A percentile compares a stretch with the other conserved stretches of the same genome.
Conservation (phyloP, 225 moss, liverwort and hornwort species). For the Physcomitrium patens region DNA sequence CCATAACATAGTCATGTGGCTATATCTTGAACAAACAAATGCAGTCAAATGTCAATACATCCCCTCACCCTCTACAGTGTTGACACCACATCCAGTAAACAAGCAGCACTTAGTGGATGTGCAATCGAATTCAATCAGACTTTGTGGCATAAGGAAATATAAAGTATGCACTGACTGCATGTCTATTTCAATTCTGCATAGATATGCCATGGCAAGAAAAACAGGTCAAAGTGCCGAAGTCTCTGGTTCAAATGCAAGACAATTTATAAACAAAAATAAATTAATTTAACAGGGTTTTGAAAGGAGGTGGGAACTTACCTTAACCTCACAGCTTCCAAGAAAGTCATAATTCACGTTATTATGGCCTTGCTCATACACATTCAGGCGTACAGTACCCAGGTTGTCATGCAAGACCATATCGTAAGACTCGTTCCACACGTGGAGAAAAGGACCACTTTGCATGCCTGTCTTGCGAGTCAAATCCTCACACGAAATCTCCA, state of each 20-base stretch:
- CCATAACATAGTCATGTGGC: slow-evolving; percentile 2
- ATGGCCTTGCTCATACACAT: slow-evolving; percentile 73
- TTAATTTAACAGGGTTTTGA: not conserved
- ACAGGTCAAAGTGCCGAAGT: not conserved
- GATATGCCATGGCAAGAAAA: not conserved
- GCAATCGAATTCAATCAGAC: not conserved
- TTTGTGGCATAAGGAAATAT: not conserved
- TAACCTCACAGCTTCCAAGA: slow-evolving; percentile 83
- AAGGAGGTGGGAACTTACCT: slow-evolving; percentile 40
- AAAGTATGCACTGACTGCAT: not conserved
- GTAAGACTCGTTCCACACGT: slow-evolving; percentile 64
- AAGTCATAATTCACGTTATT: slow-evolving; percentile 76
- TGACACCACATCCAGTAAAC: not conserved
- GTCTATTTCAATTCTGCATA: not conserved
- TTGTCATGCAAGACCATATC: slow-evolving; percentile 86
- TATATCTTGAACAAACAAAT: not conserved
- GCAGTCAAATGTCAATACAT: not conserved
- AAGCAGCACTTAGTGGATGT: not conserved
- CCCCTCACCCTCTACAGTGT: not conserved
- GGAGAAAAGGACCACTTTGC: slow-evolving; percentile 51
- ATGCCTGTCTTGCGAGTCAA: slow-evolving; percentile 72
- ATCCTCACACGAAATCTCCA: slow-evolving; percentile 78
- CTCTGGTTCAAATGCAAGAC: no score
- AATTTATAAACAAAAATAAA: not conserved
- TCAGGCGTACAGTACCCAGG: slow-evolving; percentile 65